Conservation (phyloP, 2,329 filamentous ascomycete genomes). For the Fonsecaea multimorphosa region DNA sequence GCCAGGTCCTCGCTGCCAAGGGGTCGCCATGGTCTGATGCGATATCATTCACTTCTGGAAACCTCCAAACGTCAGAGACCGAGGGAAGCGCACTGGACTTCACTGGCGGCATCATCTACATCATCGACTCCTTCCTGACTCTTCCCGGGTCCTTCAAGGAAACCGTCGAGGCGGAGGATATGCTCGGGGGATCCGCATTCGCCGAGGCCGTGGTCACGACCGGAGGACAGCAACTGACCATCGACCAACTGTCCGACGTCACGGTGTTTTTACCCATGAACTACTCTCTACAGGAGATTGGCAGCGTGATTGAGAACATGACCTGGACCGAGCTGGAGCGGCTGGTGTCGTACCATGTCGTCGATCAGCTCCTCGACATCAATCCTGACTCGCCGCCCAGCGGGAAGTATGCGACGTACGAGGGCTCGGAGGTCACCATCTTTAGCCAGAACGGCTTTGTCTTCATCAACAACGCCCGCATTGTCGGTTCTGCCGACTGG, state of each 20-base stretch:
- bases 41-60: conserved; percentile 19
- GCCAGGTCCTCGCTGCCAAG: conserved; percentile 57
- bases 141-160: conserved; percentile 18
- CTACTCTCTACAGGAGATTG: conserved; percentile 24
- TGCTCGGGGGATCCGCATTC: conserved; percentile 19
- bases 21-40: conserved; percentile 10
- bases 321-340: conserved; percentile 20
- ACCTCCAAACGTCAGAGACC: conserved; percentile 8
- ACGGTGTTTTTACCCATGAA: conserved; percentile 32
- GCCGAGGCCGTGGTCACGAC: conserved; percentile 11
- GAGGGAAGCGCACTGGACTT: conserved; percentile 12
- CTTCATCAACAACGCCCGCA: conserved; percentile 27
- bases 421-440: conserved; percentile 25
- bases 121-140: conserved; percentile 25
- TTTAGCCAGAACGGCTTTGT: conserved; percentile 11
- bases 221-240: background rate
- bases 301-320: conserved; percentile 22
- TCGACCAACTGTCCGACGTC: conserved; percentile 27
- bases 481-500: conserved; percentile 19
- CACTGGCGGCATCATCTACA: conserved; percentile 20
- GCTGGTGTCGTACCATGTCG: conserved; percentile 24
- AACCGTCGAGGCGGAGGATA: conserved; percentile 5
- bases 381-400: conserved; percentile 7
- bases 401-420: conserved; percentile 16
- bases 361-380: conserved; percentile 20